Conservation (phyloP, 257 asterid genomes). For the Ilex asprella region DNA sequence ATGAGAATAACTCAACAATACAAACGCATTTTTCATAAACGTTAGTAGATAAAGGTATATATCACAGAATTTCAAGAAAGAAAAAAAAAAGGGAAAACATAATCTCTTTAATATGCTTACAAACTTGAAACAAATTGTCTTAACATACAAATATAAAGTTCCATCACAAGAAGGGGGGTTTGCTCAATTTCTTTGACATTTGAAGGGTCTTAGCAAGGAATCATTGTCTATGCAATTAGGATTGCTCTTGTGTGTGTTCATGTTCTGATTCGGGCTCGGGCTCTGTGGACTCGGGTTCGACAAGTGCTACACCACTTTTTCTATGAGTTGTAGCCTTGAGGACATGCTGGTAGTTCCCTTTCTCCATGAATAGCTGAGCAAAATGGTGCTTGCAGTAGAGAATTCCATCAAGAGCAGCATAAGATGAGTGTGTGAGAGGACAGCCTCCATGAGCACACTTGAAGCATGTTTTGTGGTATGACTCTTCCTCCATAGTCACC, state of each 20-base stretch:
- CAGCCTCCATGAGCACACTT: slow-evolving; percentile 47
- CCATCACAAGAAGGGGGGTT: no score
- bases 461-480: slow-evolving; percentile 46
- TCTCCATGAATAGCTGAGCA: slow-evolving; percentile 43
- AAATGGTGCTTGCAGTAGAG: slow-evolving; percentile 46
- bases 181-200: no score
- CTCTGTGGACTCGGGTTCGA: slow-evolving; percentile 7
- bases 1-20: no score
- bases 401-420: slow-evolving; percentile 39
- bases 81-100: no score
- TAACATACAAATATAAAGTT: no score
- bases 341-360: slow-evolving; percentile 47
- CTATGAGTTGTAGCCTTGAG: slow-evolving; percentile 35
- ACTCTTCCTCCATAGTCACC: slow-evolving; percentile 39
- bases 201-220: no score
- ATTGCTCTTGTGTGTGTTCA: slow-evolving; percentile 7
- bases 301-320: slow-evolving; percentile 17
- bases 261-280: slow-evolving; percentile 5
- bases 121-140: no score
- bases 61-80: no score
- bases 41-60: no score
- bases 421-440: slow-evolving; percentile 35
- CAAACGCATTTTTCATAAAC: no score
- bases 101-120: no score
- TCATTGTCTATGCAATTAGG: no score